phyloP scores from a whole-genome alignment of 2,329 filamentous ascomycete species.

The Colletotrichum theobromicola region DNA sequence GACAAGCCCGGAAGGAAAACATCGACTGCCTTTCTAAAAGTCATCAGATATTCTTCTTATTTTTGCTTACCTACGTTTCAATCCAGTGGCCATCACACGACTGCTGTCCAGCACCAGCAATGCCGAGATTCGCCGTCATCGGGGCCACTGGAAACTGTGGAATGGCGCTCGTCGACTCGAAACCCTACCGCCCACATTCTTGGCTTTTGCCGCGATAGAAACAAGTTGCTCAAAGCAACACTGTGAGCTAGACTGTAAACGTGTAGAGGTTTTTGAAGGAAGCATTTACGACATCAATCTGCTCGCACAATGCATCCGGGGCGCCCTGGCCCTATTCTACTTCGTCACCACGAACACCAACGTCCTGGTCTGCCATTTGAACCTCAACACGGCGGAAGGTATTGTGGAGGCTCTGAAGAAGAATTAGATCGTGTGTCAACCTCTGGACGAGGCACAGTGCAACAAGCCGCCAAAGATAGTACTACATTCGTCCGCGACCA shows the following conservation, averaged over 20 bases:
- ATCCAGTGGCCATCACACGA: not conserved
- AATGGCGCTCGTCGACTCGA: conserved; percentile 42
- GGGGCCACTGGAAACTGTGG: conserved; percentile 51
- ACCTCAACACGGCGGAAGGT: conserved; percentile 36
- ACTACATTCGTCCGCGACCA: conserved; percentile 45
- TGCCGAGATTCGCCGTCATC: conserved; percentile 39
- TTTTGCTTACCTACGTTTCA: not conserved
- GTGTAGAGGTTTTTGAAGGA: conserved; percentile 46
- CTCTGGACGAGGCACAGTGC: conserved; percentile 1
- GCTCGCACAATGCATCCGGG: conserved; percentile 39
- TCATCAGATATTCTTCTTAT: no score
- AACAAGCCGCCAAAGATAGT: conserved; percentile 40
- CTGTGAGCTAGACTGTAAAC: conserved; percentile 33
- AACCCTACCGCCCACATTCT: conserved; percentile 34
- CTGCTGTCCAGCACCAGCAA: not conserved
- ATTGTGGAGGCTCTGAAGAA: conserved; percentile 41
- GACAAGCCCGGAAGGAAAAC: not conserved
- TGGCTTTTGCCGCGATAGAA: conserved; percentile 47
- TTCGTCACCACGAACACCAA: conserved; percentile 47
- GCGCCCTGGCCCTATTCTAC: conserved; percentile 42
- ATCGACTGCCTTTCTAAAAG: not conserved
- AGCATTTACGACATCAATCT: conserved; percentile 42
- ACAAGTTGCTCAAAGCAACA: conserved; percentile 39
- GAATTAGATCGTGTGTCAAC: conserved; percentile 20
- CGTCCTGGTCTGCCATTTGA: conserved; percentile 42